Evolutionary conservation across 2,329 filamentous ascomycete species (phyloP), one percentile per base, ranked within the genome.

Genomic region (Calonectria hongkongensis): DNA sequence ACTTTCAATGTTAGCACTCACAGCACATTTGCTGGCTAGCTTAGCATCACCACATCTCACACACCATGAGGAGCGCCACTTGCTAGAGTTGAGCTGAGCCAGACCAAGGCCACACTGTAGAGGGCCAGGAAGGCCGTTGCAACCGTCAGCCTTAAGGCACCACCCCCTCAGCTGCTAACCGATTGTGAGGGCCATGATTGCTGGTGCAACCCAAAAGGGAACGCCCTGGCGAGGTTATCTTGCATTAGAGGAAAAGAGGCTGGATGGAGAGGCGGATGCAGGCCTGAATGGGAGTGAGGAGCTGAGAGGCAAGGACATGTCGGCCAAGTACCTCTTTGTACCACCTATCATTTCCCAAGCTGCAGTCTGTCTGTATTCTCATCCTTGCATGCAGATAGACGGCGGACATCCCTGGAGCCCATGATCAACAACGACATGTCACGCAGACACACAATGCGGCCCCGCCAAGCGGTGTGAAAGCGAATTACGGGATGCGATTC

Each of bases 91-190:
- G 58, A 63, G 41, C 65, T 67, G 65, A 62, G 62, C 68, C 60
- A 36, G 54, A 45, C 62, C 47, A 33, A 51, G 54, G 58, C 58
- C 39, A 45, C 43, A 16, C 30, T 39, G 28, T 21, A 39, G 63
- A 54, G 51, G 28, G 18, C 16, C 39, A 43, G 50, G 27, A 39
- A 36, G 65, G 47, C 69, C 69, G 69, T 67, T 71, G 45, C 33
- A 71, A 67, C 69, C 63, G 63, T 71, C 69, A 67, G 69, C 69
- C 69, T 66, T 36, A 51, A 67, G 56, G 63, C 63, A 54, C 66
- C 30, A 47, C 18, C 51, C 41, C 62, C 48, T 62, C 51, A 60
- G 68, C 63, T 71, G 50, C 63, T 66, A 62, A 60, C 63, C 33
- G 25, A n/a, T 58, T 70, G 33, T 51, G 62, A 28, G 68, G 28